Base-by-base conservation (phyloP, 768 basidiomycete species). In the Tricholoma furcatifolium region DNA sequence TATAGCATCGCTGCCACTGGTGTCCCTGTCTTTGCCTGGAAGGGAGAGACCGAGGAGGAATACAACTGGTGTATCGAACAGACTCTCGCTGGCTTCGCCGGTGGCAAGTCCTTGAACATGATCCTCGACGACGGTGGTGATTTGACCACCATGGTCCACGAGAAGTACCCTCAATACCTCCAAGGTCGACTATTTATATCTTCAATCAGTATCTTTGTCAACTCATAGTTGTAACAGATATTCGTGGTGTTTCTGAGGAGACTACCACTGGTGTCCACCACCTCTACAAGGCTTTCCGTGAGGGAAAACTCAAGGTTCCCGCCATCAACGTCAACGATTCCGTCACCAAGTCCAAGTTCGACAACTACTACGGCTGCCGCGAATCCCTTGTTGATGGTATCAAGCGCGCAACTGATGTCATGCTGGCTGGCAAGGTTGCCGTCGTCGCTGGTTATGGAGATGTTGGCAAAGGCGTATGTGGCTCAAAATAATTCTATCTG, bases 321-420 rank as follows among this genome's bases (percentile, higher is more conserved):
- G 97, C 97, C 58, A 98, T 99, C 82, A 99, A 99, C 72, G 97
- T 99, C 67, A 98, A 98, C 73, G 95, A 97, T 77, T 97, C 96
- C 5, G 97, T 99, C 67, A 99, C 97, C 60, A 99, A 99, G 76
- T 97, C 94, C 69, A 99, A 99, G 81, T 99, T 99, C 70, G 90
- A 95, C 76, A 93, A 93, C 78, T 89, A 93, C 75, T 99, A 99
- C 70, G 97, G 97, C 57, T 99, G 97, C 78, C 93, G 97, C 67
- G 97, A 99, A 74, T 99, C 97, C 30, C 91, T 99, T 58, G 97
- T 99, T 56, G 97, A 99, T 70, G 97, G 97, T 63, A 98, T 99
- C 79, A 99, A 99, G 84, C 94, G 97, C 67, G 97, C 97, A 54
- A 99, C 97, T 59, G 97, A 99, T 71, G 93, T 99, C 70, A 99